Evolutionary conservation across 1,284 basidiomycete species (phyloP).

Genomic region (Sanguinoderma infundibulare): DNA sequence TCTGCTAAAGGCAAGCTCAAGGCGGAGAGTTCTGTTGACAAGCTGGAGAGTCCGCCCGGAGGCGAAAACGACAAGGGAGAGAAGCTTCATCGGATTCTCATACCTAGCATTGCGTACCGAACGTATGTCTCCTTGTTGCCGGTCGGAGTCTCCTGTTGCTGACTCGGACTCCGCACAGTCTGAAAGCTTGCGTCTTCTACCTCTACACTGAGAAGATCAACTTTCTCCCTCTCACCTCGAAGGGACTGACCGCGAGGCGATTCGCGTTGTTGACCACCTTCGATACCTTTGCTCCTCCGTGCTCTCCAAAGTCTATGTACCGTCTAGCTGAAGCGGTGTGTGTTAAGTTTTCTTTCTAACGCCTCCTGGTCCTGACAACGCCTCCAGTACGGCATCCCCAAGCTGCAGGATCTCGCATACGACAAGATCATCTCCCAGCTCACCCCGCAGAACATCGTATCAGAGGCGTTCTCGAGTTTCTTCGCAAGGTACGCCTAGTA

Average conservation of each 20-base stretch:
- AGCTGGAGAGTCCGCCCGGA: neutral
- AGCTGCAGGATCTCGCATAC: constrained; percentile 24
- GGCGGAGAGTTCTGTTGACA: neutral
- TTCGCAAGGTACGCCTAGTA: constrained; percentile 7
- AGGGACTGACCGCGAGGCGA: constrained; percentile 5
- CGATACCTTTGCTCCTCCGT: constrained; percentile 20
- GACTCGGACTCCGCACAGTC: constrained; percentile 7
- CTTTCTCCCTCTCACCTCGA: constrained; percentile 28
- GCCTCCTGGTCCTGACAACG: neutral
- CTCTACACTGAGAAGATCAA: constrained; percentile 29
- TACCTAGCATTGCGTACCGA: constrained; percentile 25
- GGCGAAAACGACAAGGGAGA: neutral
- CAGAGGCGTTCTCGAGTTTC: constrained; percentile 29
- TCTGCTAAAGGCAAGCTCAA: constrained; percentile 7
- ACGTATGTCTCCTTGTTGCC: constrained; percentile 22
- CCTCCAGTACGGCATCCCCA: constrained; percentile 13
- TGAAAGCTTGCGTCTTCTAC: constrained; percentile 30
- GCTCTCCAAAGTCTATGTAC: constrained; percentile 34
- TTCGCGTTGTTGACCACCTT: constrained; percentile 11
- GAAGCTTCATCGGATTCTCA: constrained; percentile 16
- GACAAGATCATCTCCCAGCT: constrained; percentile 17
- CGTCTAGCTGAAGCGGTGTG: constrained; percentile 31
- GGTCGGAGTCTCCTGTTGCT: neutral
- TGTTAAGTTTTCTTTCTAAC: neutral
- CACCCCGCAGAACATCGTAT: constrained; percentile 22